Conservation (phyloP, 1,284 basidiomycete species). For the Rugosomyces carneus region DNA sequence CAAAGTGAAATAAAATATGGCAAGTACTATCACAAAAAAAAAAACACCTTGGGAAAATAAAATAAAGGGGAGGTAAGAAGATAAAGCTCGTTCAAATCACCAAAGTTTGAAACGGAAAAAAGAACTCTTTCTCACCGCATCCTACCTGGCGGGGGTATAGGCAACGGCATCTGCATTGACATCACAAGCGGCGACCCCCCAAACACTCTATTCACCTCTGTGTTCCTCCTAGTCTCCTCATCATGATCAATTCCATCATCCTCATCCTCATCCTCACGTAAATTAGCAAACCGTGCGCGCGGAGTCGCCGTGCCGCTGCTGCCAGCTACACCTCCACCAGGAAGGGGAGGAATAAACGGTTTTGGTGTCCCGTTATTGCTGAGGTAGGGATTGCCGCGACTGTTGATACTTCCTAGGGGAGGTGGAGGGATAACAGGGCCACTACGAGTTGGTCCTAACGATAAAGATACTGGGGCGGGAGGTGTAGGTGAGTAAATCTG, state of each 20-base stretch:
- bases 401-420: not conserved
- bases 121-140: not conserved
- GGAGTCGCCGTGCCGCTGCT: not conserved
- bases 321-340: not conserved
- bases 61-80: not conserved
- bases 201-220: not conserved
- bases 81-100: not conserved
- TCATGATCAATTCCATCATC: constrained; percentile 2
- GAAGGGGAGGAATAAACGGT: not conserved
- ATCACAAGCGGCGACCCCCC: not conserved
- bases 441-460: not conserved
- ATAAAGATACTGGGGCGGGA: not conserved
- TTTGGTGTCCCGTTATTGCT: not conserved
- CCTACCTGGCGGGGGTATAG: not conserved
- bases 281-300: not conserved
- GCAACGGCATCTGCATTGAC: not conserved
- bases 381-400: not conserved
- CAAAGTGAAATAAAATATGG: not conserved
- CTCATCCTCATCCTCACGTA: not conserved
- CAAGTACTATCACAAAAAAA: not conserved
- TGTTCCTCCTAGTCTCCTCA: constrained; percentile 4
- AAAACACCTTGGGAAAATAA: not conserved
- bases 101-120: not conserved
- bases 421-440: not conserved
- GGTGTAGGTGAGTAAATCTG: constrained; percentile 1